Base-by-base conservation (phyloP, 805 yeast genomes). In the Suhomyces emberorum region DNA sequence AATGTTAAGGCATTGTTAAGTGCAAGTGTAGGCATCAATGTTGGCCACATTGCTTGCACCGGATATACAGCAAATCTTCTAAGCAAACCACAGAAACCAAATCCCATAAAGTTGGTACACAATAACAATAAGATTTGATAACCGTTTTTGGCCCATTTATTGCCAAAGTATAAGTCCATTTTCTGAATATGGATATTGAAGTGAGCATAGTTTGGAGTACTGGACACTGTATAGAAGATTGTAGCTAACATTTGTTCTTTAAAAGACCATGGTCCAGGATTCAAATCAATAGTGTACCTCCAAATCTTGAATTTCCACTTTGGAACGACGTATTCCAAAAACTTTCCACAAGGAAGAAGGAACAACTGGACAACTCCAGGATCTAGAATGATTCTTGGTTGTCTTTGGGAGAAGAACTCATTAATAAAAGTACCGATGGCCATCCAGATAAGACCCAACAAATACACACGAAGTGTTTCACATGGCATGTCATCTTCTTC, bases 231-330 rank as follows among this genome's bases (percentile, higher is more conserved):
- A 47, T 51, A 63, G 49, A 62, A 61, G 19, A 69, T 49, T 6
- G 86, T 75, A 1, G 81, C 65, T 39, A 81, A 66, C 79, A 79
- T 77, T 54, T 81, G 87, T 48, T 80, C 86, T 51, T 80, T 80
- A 43, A 55, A 64, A 19, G 68, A 61, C 81, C 83, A 81, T 9
- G 82, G 81, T 8, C 85, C 83, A 3, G 81, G 82, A 52, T 77
- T 77, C 36, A 79, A 53, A 6, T 44, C 48, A 68, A 63, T 39
- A 57, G 48, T 44, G 67, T 61, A 19, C 49, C 59, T 34, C 78
- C 48, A 49, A 26, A 53, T 42, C 29, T 33, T 42, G 37, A 51
- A 35, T 14, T 38, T 46, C 52, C 52, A 50, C 37, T 69, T 66
- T 6, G 77, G 76, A n/a, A 69, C 39, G 10, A 61, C 57, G 25